Conservation (phyloP, 805 yeast genomes). For the Yarrowia keelungensis region DNA sequence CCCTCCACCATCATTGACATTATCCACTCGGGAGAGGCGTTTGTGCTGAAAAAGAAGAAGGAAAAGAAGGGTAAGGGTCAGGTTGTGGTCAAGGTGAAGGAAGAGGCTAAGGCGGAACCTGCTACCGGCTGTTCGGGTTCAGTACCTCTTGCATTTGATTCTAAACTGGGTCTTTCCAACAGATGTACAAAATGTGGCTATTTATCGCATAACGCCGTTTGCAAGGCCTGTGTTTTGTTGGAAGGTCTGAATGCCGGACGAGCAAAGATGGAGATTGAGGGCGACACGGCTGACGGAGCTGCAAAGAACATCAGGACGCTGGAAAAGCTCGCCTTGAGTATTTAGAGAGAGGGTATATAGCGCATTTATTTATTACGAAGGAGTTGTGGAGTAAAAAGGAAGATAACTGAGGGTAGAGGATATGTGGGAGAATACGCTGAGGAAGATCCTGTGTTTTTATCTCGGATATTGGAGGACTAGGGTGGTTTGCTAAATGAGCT, state of each 20-base stretch:
- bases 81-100: not conserved
- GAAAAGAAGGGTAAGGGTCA: conserved; percentile 29
- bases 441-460: too few species aligned
- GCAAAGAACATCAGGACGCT: conserved; percentile 41
- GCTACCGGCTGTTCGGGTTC: not conserved
- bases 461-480: too few species aligned
- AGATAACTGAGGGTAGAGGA: too few species aligned
- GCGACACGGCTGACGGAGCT: conserved; percentile 65
- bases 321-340: conserved; percentile 40
- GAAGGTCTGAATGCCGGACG: conserved; percentile 82
- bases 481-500: too few species aligned
- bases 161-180: conserved; percentile 40
- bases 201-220: conserved; percentile 81
- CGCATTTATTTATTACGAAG: conserved; percentile 13
- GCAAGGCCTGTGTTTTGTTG: conserved; percentile 90
- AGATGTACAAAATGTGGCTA: conserved; percentile 91
- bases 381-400: too few species aligned
- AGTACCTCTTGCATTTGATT: conserved; percentile 17
- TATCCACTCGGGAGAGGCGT: conserved; percentile 90
- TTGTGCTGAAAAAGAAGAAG: conserved; percentile 56
- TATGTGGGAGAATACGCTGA: too few species aligned
- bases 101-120: not conserved
- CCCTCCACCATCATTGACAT: conserved; percentile 95
- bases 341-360: not conserved
- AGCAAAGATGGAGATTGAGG: conserved; percentile 69